Evolutionary conservation across 225 moss, liverwort and hornwort genomes (phyloP), one percentile per base, ranked within the genome.

Genomic region (Anthoceros angustus): DNA sequence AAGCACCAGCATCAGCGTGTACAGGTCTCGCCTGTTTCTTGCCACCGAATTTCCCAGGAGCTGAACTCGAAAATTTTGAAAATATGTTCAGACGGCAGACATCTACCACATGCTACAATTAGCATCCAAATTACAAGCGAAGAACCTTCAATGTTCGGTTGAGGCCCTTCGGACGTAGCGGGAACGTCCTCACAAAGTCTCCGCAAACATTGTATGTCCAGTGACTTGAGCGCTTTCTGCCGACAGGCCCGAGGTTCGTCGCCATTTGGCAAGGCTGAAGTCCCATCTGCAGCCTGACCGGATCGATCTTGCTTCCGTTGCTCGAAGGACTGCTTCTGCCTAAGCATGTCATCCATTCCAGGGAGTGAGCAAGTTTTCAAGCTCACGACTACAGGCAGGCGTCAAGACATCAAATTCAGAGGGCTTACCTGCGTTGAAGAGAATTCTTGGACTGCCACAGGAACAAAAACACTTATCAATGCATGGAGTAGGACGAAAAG

Each of bases 311-410:
- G 55, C 55, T 23, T 15, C n/a, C 12, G 55, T 55, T 55, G 55
- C 55, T 55, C 55, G 23, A 55, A 55, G n/a, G 23, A 55, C 55
- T 55, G 55, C n/a, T 55, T 55, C 55, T 55, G 55, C 55, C 55
- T 55, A 6, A 48, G 46, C 46, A 48, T 12, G 46, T 48, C 46
- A 48, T 12, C 5, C 46, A 2, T 48, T 48, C 46, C 46, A 48
- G 46, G 46, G 18, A 48, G 18, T 12, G 18, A 48, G 5, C 2
- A 18, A 9, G 14, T 18, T 55, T 15, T 55, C 55, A 55, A 55
- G n/a, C 8, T 55, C 55, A 18, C 18, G n/a, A 55, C 55, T 48
- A 48, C 46, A 48, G 14, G 46, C n/a, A 55, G 14, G 55, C 55
- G 14, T 9, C 23, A 55, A 9, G 23, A 55, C 55, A 55, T 7